These are phyloP conservation scores for Alternaria viburni DNA, from an alignment of 2,329 filamentous ascomycete species.

Conservation along the genomic window DNA sequence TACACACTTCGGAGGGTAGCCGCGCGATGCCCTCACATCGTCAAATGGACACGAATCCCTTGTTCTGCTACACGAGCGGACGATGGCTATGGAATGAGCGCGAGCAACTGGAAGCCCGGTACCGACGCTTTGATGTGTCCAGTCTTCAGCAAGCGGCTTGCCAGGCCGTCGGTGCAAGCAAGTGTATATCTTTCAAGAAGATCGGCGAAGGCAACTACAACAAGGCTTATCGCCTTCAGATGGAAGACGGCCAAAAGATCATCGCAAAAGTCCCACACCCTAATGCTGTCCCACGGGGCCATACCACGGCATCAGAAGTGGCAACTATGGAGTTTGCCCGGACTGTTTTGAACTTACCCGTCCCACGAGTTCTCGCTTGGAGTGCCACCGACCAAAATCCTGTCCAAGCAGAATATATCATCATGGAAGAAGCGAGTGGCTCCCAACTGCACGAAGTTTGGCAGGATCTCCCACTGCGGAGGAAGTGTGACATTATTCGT, in stretches of 20 bases:
- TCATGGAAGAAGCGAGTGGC: conserved; percentile 41
- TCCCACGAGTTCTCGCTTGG: conserved; percentile 35
- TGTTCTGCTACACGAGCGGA: conserved; percentile 33
- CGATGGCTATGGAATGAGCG: conserved; percentile 32
- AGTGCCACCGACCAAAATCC: conserved; percentile 30
- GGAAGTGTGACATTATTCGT: conserved; percentile 28
- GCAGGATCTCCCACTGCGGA: conserved; percentile 26
- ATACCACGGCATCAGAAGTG: conserved; percentile 36
- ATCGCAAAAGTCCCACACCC: conserved; percentile 36
- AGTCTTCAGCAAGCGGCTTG: conserved; percentile 25
- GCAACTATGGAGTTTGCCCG: conserved; percentile 36
- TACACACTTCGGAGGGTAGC: conserved; percentile 11
- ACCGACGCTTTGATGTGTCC: conserved; percentile 23
- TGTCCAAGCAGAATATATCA: conserved; percentile 39
- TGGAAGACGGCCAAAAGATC: conserved; percentile 27
- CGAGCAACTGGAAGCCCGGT: conserved; percentile 25
- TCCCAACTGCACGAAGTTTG: conserved; percentile 30
- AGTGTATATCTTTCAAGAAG: conserved; percentile 23
- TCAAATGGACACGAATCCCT: conserved; percentile 12
- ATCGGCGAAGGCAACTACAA: conserved; percentile 32
- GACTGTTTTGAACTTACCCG: conserved; percentile 29
- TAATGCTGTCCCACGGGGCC: conserved; percentile 26
- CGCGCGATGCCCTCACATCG: conserved; percentile 5
- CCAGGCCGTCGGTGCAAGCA: conserved; percentile 16
- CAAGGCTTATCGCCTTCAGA: conserved; percentile 24